Base-by-base conservation (phyloP, 352 stramenopile genomes). In the Phytopythium ostracodes region DNA sequence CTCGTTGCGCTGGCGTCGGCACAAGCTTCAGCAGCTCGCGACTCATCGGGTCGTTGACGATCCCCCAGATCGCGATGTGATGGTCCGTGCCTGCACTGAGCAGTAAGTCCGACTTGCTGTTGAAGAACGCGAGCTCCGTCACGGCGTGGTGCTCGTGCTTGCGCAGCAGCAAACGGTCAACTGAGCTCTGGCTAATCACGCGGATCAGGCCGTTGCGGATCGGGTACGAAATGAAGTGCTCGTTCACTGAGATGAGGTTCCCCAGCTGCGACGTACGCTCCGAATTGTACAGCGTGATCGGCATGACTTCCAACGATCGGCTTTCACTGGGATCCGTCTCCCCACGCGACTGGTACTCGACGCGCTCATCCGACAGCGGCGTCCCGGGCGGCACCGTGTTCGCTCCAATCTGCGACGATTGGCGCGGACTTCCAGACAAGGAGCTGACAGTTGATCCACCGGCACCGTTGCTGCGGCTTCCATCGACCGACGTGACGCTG, bases 171-270 rank as follows among this genome's bases (percentile, higher is more conserved):
- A 92, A 54, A 29, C 86, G 72, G 50, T 92, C 79, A 4, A 88
- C 86, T 1, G 84, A 91, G 62, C 72, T 87, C 67, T 94, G 84
- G 60, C 77, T 89, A 42, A 94, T 88, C 18, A 94, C 76, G n/a
- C 86, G 86, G 46, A 94, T 89, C 46, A 94, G 68, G 11, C 86
- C 86, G 57, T 92, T 92, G 29, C 83, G 77, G 51, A 92, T 94
- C 50, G 86, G 86, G 69, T 94, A 94, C 66, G 83, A 91, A 58
- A 94, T 92, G 70, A 91, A 94, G 40, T 92, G 71, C 46, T 91
- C 76, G 62, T 90, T 94, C 38, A 94, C 81, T 12, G 80, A 88
- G 31, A 94, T 84, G 40, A 94, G 73, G 60, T 72, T 90, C 14
- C 86, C 86, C 44, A 87, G 64, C 61, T 87, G 78, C 54, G 84